Base-by-base conservation (phyloP, 352 stramenopile genomes). In the Blastocystis hominis region DNA sequence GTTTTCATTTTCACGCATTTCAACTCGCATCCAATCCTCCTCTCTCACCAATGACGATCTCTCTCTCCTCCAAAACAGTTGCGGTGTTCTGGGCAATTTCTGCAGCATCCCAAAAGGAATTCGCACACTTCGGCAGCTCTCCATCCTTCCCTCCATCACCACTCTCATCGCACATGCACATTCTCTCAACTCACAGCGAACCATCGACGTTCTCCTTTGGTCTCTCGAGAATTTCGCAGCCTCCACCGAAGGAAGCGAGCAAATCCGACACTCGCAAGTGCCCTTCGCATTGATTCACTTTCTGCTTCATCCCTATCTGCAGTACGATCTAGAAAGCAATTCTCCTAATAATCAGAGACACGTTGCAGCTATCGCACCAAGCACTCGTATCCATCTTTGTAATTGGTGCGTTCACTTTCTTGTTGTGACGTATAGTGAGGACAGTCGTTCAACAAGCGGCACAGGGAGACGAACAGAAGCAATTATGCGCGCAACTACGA, bases 31-130 rank as follows among this genome's bases (percentile, higher is more conserved):
- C 13, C 70, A 63, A 13, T 1, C 5, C 17, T 40, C 34, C 13
- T 47, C 44, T 24, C 70, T 80, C 7, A 36, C n/a, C 17, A 64
- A 20, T 0, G 34, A 54, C 42, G 70, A 80, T 30, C 70, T 80
- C 6, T 61, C 70, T 15, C 30, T 64, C 30, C 70, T 80, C 24
- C 46, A 80, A n/a, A 80, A 46, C 40, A 42, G 6, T 4, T 61
- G 40, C 20, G 70, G 70, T 7, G 24, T 80, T 6, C 30, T 80
- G 20, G 70, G 70, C 9, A 80, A 80, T 46, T 47, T 80, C 17
- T 80, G 40, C 44, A 80, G 70, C 54, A 62, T 80, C 54, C 46
- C 70, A 9, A 30, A 64, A 40, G 70, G 46, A 24, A 42, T 80
- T n/a, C 38, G 44, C 46, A 47, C 30, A 38, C 6, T 64, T 4